phyloP scores from a whole-genome alignment of 139 green algal species.

The Deuterostichococcus epilithicus region DNA sequence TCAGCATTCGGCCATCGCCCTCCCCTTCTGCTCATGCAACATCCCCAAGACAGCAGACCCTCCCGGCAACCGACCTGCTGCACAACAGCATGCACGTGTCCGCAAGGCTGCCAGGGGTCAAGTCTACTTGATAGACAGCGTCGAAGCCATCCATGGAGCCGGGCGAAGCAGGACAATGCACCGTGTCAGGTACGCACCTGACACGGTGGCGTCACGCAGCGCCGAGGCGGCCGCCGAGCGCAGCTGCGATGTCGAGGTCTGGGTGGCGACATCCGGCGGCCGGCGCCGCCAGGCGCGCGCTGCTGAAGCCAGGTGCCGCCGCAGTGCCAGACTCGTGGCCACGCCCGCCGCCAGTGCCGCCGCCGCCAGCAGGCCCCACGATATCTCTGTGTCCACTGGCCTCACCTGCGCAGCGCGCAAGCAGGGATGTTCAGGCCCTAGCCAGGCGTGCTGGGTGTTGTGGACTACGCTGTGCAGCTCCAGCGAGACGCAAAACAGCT shows the following conservation, averaged over 20 bases:
- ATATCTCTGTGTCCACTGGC: neutral
- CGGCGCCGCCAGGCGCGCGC: neutral
- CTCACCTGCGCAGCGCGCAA: neutral
- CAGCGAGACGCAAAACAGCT: too few species aligned
- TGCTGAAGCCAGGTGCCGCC: neutral
- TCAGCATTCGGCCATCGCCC: too few species aligned
- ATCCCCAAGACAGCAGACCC: neutral
- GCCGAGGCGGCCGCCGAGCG: neutral
- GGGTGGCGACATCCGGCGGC: neutral
- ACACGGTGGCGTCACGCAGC: neutral
- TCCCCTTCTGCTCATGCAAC: too few species aligned
- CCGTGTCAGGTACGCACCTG: neutral
- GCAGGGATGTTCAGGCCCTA: too few species aligned
- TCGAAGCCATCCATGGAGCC: too few species aligned
- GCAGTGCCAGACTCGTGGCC: neutral
- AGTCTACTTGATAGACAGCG: too few species aligned
- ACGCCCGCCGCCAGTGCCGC: neutral
- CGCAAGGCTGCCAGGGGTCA: too few species aligned
- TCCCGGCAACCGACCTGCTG: too few species aligned
- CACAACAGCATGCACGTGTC: too few species aligned
- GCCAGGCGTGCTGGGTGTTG: too few species aligned
- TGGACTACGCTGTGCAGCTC: too few species aligned
- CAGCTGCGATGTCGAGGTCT: neutral
- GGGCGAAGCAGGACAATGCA: too few species aligned
- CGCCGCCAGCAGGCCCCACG: neutral